Evolutionary conservation across 2,329 filamentous ascomycete species (phyloP), one percentile per base, ranked within the genome.

Genomic region (Rhynchosporium graminicola): DNA sequence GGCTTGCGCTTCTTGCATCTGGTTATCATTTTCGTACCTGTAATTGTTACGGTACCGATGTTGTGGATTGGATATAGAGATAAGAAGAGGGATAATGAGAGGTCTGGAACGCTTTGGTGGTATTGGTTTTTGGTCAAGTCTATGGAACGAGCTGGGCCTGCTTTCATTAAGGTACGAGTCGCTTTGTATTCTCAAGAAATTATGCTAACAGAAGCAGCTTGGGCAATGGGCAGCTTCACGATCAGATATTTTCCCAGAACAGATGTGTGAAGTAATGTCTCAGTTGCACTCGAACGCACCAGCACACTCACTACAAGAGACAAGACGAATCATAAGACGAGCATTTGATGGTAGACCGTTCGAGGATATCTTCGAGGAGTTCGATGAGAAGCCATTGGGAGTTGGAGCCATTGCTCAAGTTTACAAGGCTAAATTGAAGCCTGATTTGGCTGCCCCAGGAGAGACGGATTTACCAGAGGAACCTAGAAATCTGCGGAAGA

Each of bases 201-300:
- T 7, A n/a, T 67, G 57, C 70, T 71, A 67, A 70, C 67, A 43
- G 42, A 62, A 6, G 52, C 70, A 93, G 87, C 85, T 99, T 60
- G 95, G 95, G 15, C 95, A 99, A 87, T 99, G 95, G 95, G 95
- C 95, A 20, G 95, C 95, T 3, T 98, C 95, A 4, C 84, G 95
- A 74, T 91, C 93, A 47, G 95, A 99, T 76, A 97, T 99, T 73
- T 99, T 99, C 74, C 95, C 95, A 1, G 89, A 84, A 28, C 88
- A 97, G 75, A 87, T 99, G 84, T 99, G 95, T 77, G 85, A 85
- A 48, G 87, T 93, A 74, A 95, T 99, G 94, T 96, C 93, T 1
- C 90, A 92, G 65, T 83, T 99, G 51, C 95, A 99, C 77, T 97
- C 95, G 1, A 87, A 98, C 74, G 94, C 95, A 0, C 93, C 94